Conservation (phyloP, 306 rosid species). For the Cicer cuneatum region DNA sequence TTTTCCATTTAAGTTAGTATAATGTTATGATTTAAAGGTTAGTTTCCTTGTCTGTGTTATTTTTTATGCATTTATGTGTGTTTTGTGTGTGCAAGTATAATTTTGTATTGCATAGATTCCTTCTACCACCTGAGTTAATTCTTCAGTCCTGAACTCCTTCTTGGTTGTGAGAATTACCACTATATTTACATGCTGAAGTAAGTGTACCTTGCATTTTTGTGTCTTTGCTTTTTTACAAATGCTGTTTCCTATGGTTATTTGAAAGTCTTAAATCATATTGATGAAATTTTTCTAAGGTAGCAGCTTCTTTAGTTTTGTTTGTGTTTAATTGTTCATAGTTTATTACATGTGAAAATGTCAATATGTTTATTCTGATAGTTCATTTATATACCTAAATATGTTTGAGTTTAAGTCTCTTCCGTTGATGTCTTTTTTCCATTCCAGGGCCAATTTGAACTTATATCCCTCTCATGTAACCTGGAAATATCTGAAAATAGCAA, state of each 20-base stretch:
- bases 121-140: no score
- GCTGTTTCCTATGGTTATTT: not conserved
- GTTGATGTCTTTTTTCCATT: slow-evolving; percentile 9
- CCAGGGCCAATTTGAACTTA: slow-evolving; percentile 80
- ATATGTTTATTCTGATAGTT: slow-evolving; percentile 19
- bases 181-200: not conserved
- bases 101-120: not conserved
- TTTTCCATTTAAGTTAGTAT: not conserved
- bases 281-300: not conserved
- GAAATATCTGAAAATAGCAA: slow-evolving; percentile 55
- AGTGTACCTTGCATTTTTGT: not conserved
- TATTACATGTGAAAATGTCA: slow-evolving; percentile 20
- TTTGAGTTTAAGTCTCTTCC: slow-evolving; percentile 28
- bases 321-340: not conserved
- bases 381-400: not conserved
- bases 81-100: not conserved
- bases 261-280: not conserved
- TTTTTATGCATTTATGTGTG: not conserved
- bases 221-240: slow-evolving; percentile 5
- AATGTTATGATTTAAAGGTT: not conserved
- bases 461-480: slow-evolving; percentile 67
- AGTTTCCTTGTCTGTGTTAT: not conserved
- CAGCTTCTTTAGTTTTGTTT: slow-evolving; percentile 8
- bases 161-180: not conserved
- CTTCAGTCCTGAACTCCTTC: no score